Evolutionary conservation across 352 stramenopile genomes (phyloP), one percentile per base, ranked within the genome.

Genomic region (Achlya hypogyna): DNA sequence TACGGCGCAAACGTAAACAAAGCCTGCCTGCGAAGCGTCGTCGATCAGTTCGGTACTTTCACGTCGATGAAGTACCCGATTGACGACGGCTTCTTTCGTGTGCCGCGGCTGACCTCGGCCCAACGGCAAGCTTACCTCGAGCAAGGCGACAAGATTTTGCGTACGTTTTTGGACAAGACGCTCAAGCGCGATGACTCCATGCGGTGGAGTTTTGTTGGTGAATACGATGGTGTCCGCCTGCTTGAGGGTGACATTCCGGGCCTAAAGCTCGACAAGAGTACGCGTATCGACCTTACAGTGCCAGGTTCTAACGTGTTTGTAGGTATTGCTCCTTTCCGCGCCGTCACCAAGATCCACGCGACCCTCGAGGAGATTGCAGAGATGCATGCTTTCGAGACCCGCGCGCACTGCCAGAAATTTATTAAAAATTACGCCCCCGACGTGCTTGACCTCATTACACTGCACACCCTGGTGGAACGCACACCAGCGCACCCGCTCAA

Each of bases 51-150:
- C 25, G 49, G 20, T 1, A 38, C 49, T 35, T 12, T 12, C 49
- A 20, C 49, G n/a, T n/a, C n/a, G 25, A 56, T 56, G 49, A 56
- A 56, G 49, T 66, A 66, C 42, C 59, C 59, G 42, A 35, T 66
- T 31, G 29, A 51, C 22, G 47, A 51, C 4, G 20, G 18, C 4
- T 66, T 54, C 59, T 66, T 66, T 22, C 20, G n/a, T 18, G 31
- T 27, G 16, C 59, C 59, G 27, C 22, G 10, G 29, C 59, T 66
- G 28, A 56, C 59, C 4, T 10, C 3, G 4, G 23, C n/a, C 8
- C 4, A 62, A 16, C n/a, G 38, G 25, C 29, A 51, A 22, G 9
- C 27, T n/a, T 66, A 45, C 32, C 10, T 66, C 12, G 23, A 49
- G 16, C 59, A 53, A 51, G 59, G 38, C 16, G 42, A 66, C 20